Percentiles rank a stretch among this genome's conserved stretches.
These are phyloP conservation scores for Wickerhamomyces subpelliculosus DNA, from an alignment of 805 yeast genomes.

Conservation along the genomic window DNA sequence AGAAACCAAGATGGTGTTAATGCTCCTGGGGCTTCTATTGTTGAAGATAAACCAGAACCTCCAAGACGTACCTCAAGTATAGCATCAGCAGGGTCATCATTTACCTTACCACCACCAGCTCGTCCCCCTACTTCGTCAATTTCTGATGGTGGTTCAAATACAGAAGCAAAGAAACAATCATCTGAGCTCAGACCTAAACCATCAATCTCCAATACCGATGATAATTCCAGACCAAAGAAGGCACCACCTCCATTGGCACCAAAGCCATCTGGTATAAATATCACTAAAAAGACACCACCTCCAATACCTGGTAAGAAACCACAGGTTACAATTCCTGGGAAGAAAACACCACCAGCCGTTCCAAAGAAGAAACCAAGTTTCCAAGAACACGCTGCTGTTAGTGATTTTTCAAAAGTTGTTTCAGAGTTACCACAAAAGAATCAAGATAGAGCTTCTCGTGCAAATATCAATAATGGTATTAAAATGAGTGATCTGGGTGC, in stretches of 20 bases:
- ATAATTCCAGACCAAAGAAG: background rate
- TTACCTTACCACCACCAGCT: constrained; percentile 1
- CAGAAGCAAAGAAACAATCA: background rate
- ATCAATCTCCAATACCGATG: background rate
- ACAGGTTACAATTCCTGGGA: background rate
- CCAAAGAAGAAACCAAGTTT: constrained; percentile 3
- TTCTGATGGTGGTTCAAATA: too few species aligned
- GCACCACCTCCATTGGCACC: constrained; percentile 24
- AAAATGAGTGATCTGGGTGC: background rate
- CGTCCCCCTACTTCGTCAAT: too few species aligned
- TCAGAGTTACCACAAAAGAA: background rate
- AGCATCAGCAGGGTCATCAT: constrained; percentile 3
- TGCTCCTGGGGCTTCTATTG: background rate
- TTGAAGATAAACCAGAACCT: background rate
- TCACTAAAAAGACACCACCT: constrained; percentile 5
- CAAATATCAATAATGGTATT: background rate
- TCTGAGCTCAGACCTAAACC: constrained; percentile 10
- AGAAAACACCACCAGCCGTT: constrained; percentile 9
- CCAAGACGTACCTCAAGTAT: background rate
- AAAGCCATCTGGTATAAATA: constrained; percentile 17
- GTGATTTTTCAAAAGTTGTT: background rate
- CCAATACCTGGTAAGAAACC: constrained; percentile 9
- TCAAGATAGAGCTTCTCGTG: background rate
- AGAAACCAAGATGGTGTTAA: background rate
- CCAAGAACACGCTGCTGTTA: constrained; percentile 1